These are phyloP conservation scores for Salix dunnii DNA, from an alignment of 345 rosid species.

Conservation along the genomic window DNA sequence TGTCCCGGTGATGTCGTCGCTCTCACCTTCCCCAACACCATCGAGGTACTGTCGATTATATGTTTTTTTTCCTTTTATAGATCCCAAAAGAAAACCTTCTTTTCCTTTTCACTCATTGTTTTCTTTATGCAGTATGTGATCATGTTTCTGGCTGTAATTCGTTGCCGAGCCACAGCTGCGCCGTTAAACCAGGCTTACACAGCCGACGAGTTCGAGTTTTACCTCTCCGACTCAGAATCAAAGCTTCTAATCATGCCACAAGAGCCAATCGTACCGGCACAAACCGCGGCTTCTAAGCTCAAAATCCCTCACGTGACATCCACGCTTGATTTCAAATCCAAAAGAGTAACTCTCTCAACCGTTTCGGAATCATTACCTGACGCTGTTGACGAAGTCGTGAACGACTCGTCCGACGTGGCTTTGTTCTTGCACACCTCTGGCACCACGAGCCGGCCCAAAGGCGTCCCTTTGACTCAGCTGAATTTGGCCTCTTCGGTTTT, in stretches of 20 bases:
- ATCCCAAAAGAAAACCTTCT: neutral
- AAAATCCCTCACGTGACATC: slow-evolving; percentile 41
- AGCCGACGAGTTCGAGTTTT: slow-evolving; percentile 69
- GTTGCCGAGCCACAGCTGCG: slow-evolving; percentile 60
- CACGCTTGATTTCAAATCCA: slow-evolving; percentile 26
- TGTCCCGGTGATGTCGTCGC: slow-evolving; percentile 57
- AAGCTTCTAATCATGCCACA: slow-evolving; percentile 42
- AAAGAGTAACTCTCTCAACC: slow-evolving; percentile 34
- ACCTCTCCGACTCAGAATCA: slow-evolving; percentile 65
- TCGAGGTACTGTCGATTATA: slow-evolving; percentile 45
- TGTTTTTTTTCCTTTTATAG: neutral
- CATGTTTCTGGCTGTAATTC: slow-evolving; percentile 61
- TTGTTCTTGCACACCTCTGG: slow-evolving; percentile 75
- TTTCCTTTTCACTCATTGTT: neutral
- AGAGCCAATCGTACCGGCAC: slow-evolving; percentile 45
- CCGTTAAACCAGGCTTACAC: slow-evolving; percentile 66
- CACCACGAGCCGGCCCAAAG: slow-evolving; percentile 81
- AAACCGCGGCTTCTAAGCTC: slow-evolving; percentile 52
- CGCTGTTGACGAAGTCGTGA: slow-evolving; percentile 23
- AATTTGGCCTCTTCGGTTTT: slow-evolving; percentile 54
- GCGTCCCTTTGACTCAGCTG: slow-evolving; percentile 66
- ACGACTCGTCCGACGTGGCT: slow-evolving; percentile 59
- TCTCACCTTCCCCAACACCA: slow-evolving; percentile 59
- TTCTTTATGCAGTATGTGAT: slow-evolving; percentile 52
- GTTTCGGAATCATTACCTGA: slow-evolving; percentile 24